Evolutionary conservation across 2,329 filamentous ascomycete species (phyloP), one percentile per base, ranked within the genome.

Genomic region (Cladosporium halotolerans): DNA sequence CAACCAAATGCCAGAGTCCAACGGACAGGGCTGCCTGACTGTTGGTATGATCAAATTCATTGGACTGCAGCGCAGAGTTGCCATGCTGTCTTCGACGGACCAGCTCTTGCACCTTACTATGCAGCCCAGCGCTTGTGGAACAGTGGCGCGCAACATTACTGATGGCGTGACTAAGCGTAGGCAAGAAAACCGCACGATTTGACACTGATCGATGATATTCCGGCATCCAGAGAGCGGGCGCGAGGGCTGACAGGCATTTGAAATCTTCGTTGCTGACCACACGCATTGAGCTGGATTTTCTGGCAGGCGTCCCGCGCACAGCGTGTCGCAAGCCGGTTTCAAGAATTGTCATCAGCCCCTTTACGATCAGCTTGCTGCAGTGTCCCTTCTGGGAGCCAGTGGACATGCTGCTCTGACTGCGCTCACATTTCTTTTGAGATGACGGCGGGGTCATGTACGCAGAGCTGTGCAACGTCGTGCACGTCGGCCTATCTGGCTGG

Each of bases 181-280:
- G 71, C n/a, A 70, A 19, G 14, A 74, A 62, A 11, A 66, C 60
- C 14, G 68, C 63, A 55, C 71, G 63, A 8, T 42, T 32, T 5
- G 55, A 51, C 5, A 61, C 9, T 36, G 71, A 68, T 14, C 54
- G 52, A 14, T 70, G 56, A 55, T 71, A 71, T 6, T 64, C 68
- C 6, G 68, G 67, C 44, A 65, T 67, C 68, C 70, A 77, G 28
- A 75, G 42, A 4, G 62, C 55, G 3, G 74, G 73, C 36, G 67
- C 68, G 5, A 74, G 48, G 36, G 69, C 63, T 36, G 67, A 62
- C 3, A 77, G 63, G 40, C 64, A 64, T 36, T 62, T 56, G 18
- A 62, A 57, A 9, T 67, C 67, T 11, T 67, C 67, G 19, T 59
- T 70, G 28, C 64, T 63, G 47, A 60, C 65, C 13, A 71, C 42